phyloP scores from a whole-genome alignment of 1,139 yeast species.

The Sugiyamaella japonica region DNA sequence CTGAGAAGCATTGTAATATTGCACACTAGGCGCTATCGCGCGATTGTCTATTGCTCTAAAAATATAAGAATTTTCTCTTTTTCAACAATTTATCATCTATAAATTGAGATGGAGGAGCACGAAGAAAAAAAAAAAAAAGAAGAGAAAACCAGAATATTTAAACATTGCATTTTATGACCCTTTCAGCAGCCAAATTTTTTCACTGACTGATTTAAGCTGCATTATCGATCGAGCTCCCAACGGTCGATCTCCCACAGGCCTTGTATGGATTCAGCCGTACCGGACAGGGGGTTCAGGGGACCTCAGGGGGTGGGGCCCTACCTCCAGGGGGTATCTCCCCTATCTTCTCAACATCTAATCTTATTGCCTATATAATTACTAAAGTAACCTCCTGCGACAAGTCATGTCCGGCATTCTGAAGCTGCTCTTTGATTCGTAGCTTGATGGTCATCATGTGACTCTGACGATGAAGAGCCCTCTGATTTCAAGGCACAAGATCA shows the following conservation, averaged over 20 bases:
- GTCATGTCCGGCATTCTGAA: conserved; percentile 73
- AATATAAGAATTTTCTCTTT: conserved; percentile 12
- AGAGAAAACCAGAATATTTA: conserved; percentile 1
- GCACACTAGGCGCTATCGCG: conserved; percentile 1
- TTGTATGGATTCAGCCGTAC: background rate
- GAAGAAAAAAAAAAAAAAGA: conserved; percentile 13
- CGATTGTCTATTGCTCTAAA: conserved; percentile 11
- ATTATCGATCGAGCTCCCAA: background rate
- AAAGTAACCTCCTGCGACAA: conserved; percentile 30
- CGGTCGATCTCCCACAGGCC: no score
- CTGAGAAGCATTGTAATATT: conserved; percentile 3
- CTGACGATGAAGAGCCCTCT: no score
- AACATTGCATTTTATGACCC: conserved; percentile 8
- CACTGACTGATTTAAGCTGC: background rate
- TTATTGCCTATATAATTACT: no score
- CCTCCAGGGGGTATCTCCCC: no score
- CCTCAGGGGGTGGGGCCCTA: background rate
- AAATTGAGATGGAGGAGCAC: conserved; percentile 18
- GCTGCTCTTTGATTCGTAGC: conserved; percentile 74
- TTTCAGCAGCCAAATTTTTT: background rate
- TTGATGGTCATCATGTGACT: conserved; percentile 87
- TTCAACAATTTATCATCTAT: conserved; percentile 14
- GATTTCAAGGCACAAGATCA: no score
- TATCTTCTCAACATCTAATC: no score
- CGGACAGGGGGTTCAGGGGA: background rate